Conservation (phyloP, 2,329 filamentous ascomycete species). For the Cladosporium sp. region DNA sequence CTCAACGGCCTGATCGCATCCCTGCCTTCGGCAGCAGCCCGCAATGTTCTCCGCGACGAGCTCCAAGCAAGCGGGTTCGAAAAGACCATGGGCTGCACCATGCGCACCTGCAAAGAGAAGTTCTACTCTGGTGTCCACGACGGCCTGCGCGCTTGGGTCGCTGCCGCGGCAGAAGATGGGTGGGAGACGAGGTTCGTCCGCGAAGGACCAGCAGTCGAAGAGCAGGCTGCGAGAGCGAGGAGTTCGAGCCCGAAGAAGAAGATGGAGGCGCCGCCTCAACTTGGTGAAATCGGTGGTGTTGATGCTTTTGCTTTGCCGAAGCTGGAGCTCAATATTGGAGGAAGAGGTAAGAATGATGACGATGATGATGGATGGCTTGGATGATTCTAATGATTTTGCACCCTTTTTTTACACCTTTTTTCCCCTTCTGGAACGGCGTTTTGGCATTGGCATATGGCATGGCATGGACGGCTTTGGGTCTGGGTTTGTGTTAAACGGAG, state of each 20-base stretch:
- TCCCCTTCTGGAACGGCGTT: background rate
- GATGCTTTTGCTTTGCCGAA: conserved; percentile 24
- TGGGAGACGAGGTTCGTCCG: conserved; percentile 84
- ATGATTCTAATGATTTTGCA: conserved; percentile 24
- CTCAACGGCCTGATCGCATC: conserved; percentile 88
- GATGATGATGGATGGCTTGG: conserved; percentile 37
- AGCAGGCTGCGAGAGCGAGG: conserved; percentile 40
- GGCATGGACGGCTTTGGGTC: conserved; percentile 2
- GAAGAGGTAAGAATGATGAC: conserved; percentile 20
- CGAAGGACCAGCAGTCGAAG: conserved; percentile 61
- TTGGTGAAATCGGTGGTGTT: conserved; percentile 23
- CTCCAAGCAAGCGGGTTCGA: conserved; percentile 86
- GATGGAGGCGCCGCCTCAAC: conserved; percentile 28
- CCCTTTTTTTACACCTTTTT: background rate
- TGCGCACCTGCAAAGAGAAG: conserved; percentile 95
- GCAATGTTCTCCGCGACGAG: conserved; percentile 76
- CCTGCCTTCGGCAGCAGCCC: conserved; percentile 66
- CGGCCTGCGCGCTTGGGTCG: conserved; percentile 84
- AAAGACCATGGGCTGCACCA: conserved; percentile 77
- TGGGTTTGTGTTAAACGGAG: background rate
- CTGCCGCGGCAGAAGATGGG: conserved; percentile 79
- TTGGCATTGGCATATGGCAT: conserved; percentile 1
- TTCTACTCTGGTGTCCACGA: conserved; percentile 93
- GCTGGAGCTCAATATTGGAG: conserved; percentile 29
- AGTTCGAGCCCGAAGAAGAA: conserved; percentile 42